Evolutionary conservation across 73 alveolate species (phyloP).

Genomic region (Urostyla sp.): DNA sequence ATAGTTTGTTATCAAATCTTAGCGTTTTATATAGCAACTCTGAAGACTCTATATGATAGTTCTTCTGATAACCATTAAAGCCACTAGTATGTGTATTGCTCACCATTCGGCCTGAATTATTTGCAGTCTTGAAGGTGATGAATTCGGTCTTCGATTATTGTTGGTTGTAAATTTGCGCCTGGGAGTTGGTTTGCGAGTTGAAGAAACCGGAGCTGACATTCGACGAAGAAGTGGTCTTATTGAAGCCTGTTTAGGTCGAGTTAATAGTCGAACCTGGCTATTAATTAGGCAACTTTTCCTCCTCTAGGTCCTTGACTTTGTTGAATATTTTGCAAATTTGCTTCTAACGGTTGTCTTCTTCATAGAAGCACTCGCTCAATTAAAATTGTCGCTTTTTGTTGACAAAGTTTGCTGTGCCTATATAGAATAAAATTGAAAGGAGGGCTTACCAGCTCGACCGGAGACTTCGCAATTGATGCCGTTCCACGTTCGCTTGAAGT

Average conservation of each 20-base stretch:
- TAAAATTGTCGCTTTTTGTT: slow-evolving; percentile 26
- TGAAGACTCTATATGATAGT: slow-evolving; percentile 50
- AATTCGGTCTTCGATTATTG: slow-evolving; percentile 9
- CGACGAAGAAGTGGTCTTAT: slow-evolving; percentile 25
- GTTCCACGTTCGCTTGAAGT: slow-evolving; percentile 41
- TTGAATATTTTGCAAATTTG: background rate
- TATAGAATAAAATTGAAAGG: background rate
- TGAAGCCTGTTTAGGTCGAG: slow-evolving; percentile 20
- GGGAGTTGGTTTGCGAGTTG: slow-evolving; percentile 1
- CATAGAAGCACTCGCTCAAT: slow-evolving; percentile 2
- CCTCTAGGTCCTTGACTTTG: slow-evolving; percentile 40
- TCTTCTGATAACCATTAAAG: slow-evolving; percentile 49
- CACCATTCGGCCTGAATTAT: slow-evolving; percentile 7
- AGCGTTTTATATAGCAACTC: slow-evolving; percentile 67
- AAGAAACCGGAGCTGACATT: slow-evolving; percentile 10
- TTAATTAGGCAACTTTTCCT: background rate
- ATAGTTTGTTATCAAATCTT: slow-evolving; percentile 66
- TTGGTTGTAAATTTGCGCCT: no score
- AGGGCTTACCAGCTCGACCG: slow-evolving; percentile 33
- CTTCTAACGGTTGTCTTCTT: slow-evolving; percentile 41
- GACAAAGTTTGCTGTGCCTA: slow-evolving; percentile 41
- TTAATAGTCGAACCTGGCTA: background rate
- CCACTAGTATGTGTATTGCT: slow-evolving; percentile 23
- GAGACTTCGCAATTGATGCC: slow-evolving; percentile 42
- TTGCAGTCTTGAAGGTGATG: slow-evolving; percentile 17